Conservation (phyloP, 169 alveolate species). For the Plasmodium sp. region DNA sequence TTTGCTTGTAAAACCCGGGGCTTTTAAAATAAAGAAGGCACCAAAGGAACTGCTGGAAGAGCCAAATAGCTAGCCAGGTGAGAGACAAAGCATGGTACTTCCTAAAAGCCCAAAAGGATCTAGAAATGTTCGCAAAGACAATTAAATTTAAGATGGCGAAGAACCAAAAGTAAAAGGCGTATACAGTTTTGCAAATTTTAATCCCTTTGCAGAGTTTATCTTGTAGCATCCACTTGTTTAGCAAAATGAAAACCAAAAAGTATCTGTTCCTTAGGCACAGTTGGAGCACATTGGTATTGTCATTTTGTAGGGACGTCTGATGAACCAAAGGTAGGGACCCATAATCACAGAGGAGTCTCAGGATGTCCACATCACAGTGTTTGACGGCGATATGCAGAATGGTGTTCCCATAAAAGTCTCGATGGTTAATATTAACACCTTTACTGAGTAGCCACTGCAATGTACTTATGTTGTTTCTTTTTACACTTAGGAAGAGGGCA, state of each 20-base stretch:
- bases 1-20: slow-evolving; percentile 66
- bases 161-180: slow-evolving; percentile 84
- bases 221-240: slow-evolving; percentile 71
- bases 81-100: slow-evolving; percentile 10
- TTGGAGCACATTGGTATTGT: slow-evolving; percentile 61
- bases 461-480: slow-evolving; percentile 86
- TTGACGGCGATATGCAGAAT: slow-evolving; percentile 83
- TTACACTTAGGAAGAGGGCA: slow-evolving; percentile 90
- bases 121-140: slow-evolving; percentile 43
- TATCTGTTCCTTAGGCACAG: slow-evolving; percentile 72
- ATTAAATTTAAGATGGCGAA: slow-evolving; percentile 76
- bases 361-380: slow-evolving; percentile 76
- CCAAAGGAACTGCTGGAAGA: slow-evolving; percentile 61
- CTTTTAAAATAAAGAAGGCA: slow-evolving; percentile 38
- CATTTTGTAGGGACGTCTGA: slow-evolving; percentile 47
- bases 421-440: slow-evolving; percentile 88
- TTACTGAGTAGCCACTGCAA: slow-evolving; percentile 91
- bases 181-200: slow-evolving; percentile 77
- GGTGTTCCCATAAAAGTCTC: slow-evolving; percentile 85
- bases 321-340: slow-evolving; percentile 62
- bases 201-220: slow-evolving; percentile 77
- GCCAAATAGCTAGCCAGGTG: slow-evolving; percentile 43
- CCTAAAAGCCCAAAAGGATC: slow-evolving; percentile 9
- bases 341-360: slow-evolving; percentile 61
- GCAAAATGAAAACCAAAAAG: slow-evolving; percentile 38